Conservation (phyloP, 257 asterid species). For the Capsicum chinense region DNA sequence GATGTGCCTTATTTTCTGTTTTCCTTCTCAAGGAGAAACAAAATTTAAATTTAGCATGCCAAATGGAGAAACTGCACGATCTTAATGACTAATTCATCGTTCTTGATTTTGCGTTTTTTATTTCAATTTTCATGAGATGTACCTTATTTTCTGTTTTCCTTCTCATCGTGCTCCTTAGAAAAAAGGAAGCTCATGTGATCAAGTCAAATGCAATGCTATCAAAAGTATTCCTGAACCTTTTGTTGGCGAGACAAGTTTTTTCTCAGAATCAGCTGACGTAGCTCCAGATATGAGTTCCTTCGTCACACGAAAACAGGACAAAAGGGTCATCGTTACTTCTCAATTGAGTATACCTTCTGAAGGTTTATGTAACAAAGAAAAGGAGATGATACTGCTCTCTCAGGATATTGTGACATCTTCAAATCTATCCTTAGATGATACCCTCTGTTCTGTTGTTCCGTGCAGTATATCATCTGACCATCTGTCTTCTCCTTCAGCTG, state of each 20-base stretch:
- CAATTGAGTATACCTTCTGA: slow-evolving; percentile 60
- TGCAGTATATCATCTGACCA: slow-evolving; percentile 70
- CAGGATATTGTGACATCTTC: slow-evolving; percentile 61
- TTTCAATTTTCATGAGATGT: neutral
- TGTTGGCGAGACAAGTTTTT: slow-evolving; percentile 70
- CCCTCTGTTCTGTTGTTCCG: slow-evolving; percentile 83
- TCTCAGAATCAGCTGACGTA: slow-evolving; percentile 72
- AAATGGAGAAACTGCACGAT: neutral
- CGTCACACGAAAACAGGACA: slow-evolving; percentile 49
- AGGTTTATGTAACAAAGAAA: slow-evolving; percentile 41
- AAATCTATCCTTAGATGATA: slow-evolving; percentile 55
- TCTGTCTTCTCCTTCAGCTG: slow-evolving; percentile 44
- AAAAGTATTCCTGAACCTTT: slow-evolving; percentile 55
- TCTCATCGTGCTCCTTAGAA: slow-evolving; percentile 23
- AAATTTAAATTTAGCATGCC: neutral
- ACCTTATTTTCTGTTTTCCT: neutral
- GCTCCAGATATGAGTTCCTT: slow-evolving; percentile 69
- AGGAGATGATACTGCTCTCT: slow-evolving; percentile 48
- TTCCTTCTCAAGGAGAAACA: slow-evolving; percentile 10
- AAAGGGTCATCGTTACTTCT: slow-evolving; percentile 48
- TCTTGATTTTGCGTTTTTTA: neutral
- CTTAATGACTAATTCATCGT: neutral
- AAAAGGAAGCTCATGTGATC: slow-evolving; percentile 43
- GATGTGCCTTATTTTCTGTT: neutral
- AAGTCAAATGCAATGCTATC: slow-evolving; percentile 33